Evolutionary conservation across 495 filamentous ascomycete species (phyloP).

Genomic region (Hyaloscypha bicolor): DNA sequence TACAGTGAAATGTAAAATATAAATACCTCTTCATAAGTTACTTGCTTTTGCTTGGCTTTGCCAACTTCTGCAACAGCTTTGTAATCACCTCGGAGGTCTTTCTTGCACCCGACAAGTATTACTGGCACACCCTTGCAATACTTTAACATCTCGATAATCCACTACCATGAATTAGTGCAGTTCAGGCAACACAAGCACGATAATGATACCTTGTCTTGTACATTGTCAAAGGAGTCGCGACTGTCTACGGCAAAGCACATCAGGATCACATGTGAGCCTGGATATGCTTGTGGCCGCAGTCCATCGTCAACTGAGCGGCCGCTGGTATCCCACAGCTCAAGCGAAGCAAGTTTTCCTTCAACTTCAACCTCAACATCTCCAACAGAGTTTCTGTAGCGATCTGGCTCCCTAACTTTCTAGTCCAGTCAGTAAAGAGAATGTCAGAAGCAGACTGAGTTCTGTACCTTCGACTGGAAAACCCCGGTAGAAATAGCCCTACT

Average conservation of each 20-base stretch:
- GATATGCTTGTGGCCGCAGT: slow-evolving; percentile 35
- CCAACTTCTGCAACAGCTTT: slow-evolving; percentile 73
- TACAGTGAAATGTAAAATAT: not conserved
- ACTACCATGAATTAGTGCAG: slow-evolving; percentile 44
- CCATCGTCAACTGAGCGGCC: slow-evolving; percentile 39
- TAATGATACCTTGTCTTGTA: slow-evolving; percentile 33
- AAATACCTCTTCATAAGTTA: slow-evolving; percentile 61
- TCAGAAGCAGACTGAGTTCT: not conserved
- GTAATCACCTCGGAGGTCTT: slow-evolving; percentile 73
- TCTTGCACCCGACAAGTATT: slow-evolving; percentile 81
- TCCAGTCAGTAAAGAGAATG: not conserved
- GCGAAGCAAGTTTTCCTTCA: slow-evolving; percentile 33
- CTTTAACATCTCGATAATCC: slow-evolving; percentile 80
- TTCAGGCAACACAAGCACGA: not conserved
- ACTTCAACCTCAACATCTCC: slow-evolving; percentile 26
- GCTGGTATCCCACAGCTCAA: slow-evolving; percentile 40
- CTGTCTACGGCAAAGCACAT: slow-evolving; percentile 39
- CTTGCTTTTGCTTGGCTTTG: slow-evolving; percentile 73
- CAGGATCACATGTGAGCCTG: slow-evolving; percentile 38
- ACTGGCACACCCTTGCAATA: slow-evolving; percentile 77
- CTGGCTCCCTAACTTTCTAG: slow-evolving; percentile 9
- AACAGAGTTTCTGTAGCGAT: slow-evolving; percentile 37
- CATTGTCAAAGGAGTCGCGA: slow-evolving; percentile 38
- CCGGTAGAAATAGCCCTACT: not conserved
- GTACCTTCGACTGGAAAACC: not conserved